phyloP scores from a whole-genome alignment of 2,329 filamentous ascomycete species.

The Hyphodiscus sp. region DNA sequence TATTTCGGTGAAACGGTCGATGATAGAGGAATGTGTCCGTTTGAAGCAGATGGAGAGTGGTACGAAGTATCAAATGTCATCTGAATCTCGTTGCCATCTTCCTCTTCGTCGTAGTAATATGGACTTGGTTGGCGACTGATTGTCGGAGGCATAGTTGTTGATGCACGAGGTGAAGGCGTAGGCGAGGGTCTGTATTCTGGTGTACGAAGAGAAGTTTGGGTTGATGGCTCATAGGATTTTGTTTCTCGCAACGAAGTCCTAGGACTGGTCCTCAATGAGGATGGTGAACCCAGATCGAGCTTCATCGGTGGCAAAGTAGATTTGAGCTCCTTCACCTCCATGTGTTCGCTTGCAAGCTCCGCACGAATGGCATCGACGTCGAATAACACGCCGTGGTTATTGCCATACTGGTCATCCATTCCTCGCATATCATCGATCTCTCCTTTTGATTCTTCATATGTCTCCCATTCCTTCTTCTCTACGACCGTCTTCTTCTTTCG shows the following conservation, averaged over 20 bases:
- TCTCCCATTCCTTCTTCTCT: constrained; percentile 88
- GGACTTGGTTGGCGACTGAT: not conserved
- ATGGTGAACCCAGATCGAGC: constrained; percentile 45
- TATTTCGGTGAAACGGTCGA: not conserved
- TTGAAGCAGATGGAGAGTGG: constrained; percentile 14
- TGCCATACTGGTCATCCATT: constrained; percentile 26
- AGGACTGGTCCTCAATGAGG: constrained; percentile 8
- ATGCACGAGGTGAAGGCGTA: constrained; percentile 11
- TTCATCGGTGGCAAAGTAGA: constrained; percentile 89
- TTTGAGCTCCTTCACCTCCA: constrained; percentile 72
- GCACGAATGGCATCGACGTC: constrained; percentile 91
- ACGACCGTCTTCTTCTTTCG: constrained; percentile 65
- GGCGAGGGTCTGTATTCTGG: constrained; percentile 3
- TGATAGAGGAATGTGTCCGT: constrained; percentile 11
- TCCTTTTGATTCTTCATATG: constrained; percentile 70
- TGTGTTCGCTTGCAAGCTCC: constrained; percentile 55
- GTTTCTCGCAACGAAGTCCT: constrained; percentile 36
- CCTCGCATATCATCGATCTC: constrained; percentile 28
- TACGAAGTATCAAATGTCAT: constrained; percentile 68
- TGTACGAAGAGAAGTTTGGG: constrained; percentile 8
- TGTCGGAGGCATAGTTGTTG: not conserved
- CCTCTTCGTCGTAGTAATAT: constrained; percentile 6
- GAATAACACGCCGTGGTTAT: constrained; percentile 60
- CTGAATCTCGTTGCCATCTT: constrained; percentile 46
- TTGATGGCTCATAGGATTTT: constrained; percentile 39